Percentiles rank a stretch among this genome's conserved stretches.
These are phyloP conservation scores for Theobroma grandiflorum DNA, from an alignment of 441 rosid species.

Conservation along the genomic window DNA sequence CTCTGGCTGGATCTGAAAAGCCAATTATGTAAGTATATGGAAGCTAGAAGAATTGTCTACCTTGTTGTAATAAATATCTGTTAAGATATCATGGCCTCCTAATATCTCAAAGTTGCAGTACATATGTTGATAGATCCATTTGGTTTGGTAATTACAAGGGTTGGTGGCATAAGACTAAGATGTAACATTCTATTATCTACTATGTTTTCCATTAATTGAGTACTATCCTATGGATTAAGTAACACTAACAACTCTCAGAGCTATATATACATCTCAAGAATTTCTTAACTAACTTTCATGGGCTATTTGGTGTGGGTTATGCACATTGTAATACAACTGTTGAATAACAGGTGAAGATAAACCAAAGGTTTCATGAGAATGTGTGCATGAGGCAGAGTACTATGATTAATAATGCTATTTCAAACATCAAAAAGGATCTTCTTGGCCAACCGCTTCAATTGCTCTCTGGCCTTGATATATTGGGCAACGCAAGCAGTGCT, in stretches of 20 bases:
- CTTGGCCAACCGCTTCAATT: slow-evolving; percentile 98
- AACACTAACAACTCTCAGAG: slow-evolving; percentile 13
- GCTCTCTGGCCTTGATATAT: slow-evolving; percentile 96
- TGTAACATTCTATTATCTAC: not conserved
- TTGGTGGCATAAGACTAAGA: not conserved
- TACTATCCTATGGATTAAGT: slow-evolving; percentile 3
- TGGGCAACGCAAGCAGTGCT: slow-evolving; percentile 99
- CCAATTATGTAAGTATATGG: not conserved
- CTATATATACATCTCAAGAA: not conserved
- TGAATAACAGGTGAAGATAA: slow-evolving; percentile 76
- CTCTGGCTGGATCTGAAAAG: slow-evolving; percentile 22
- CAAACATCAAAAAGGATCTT: slow-evolving; percentile 89
- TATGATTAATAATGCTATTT: slow-evolving; percentile 80
- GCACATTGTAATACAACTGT: slow-evolving; percentile 23
- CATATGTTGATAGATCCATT: slow-evolving; percentile 10
- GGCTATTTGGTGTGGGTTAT: slow-evolving; percentile 9
- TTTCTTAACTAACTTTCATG: slow-evolving; percentile 12
- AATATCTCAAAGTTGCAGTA: slow-evolving; percentile 5
- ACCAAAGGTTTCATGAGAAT: slow-evolving; percentile 82
- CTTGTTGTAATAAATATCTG: slow-evolving; percentile 6
- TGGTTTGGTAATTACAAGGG: slow-evolving; percentile 15
- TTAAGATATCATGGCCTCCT: not conserved
- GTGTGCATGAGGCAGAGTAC: slow-evolving; percentile 96
- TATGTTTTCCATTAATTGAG: slow-evolving; percentile 7
- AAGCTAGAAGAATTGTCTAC: slow-evolving; percentile 11